Percentiles rank a stretch among this genome's conserved stretches.
Evolutionary conservation across 345 rosid genomes (phyloP).

Genomic region (Alliaria petiolata): DNA sequence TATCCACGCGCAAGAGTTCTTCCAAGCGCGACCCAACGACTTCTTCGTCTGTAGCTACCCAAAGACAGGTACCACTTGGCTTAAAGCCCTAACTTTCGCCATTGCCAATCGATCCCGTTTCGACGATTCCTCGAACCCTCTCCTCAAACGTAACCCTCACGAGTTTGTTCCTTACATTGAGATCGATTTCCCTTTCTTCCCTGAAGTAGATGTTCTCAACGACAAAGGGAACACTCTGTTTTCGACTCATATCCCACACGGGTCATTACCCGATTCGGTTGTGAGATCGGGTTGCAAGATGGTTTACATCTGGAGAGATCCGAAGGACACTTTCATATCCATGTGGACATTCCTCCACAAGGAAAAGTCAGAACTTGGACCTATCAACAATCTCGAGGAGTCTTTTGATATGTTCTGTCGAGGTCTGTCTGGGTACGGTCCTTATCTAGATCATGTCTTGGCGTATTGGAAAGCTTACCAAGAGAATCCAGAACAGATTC

Average conservation of each 20-base stretch:
- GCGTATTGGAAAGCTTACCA: slow-evolving; percentile 34
- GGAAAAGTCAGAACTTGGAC: slow-evolving; percentile 28
- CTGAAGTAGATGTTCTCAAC: slow-evolving; percentile 27
- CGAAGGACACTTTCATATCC: slow-evolving; percentile 34
- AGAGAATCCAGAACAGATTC: slow-evolving; percentile 17
- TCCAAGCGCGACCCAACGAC: slow-evolving; percentile 25
- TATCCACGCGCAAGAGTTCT: slow-evolving; percentile 25
- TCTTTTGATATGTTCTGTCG: slow-evolving; percentile 32
- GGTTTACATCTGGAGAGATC: slow-evolving; percentile 40
- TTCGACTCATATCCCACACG: slow-evolving; percentile 29
- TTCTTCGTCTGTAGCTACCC: slow-evolving; percentile 35
- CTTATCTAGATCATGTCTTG: slow-evolving; percentile 33
- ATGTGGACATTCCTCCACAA: slow-evolving; percentile 30
- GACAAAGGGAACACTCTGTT: slow-evolving; percentile 35
- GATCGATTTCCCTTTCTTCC: slow-evolving; percentile 33
- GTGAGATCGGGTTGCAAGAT: slow-evolving; percentile 26
- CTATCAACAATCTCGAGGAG: slow-evolving; percentile 24
- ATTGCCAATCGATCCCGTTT: slow-evolving; percentile 25
- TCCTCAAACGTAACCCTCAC: slow-evolving; percentile 33
- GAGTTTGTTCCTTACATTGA: slow-evolving; percentile 39
- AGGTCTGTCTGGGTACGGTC: slow-evolving; percentile 26
- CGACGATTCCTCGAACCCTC: slow-evolving; percentile 17
- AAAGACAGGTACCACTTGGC: slow-evolving; percentile 42
- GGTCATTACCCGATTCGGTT: slow-evolving; percentile 24
- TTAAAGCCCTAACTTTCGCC: slow-evolving; percentile 35